These are phyloP conservation scores for Diophrys sp. DNA, from an alignment of 73 alveolate genomes.

Conservation along the genomic window DNA sequence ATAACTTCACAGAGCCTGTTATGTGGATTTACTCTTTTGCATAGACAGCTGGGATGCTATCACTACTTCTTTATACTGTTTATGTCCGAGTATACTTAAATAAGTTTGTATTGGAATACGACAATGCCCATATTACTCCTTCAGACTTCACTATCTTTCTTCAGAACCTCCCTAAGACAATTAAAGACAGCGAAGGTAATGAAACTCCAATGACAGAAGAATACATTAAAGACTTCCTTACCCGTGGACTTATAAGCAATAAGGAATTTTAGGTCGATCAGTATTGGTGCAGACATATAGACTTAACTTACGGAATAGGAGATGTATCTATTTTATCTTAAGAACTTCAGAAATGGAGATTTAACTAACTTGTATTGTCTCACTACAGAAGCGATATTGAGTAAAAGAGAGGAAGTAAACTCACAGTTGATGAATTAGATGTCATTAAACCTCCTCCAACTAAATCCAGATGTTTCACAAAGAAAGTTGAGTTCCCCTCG, in stretches of 20 bases:
- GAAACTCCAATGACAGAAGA: background rate
- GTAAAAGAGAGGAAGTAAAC: background rate
- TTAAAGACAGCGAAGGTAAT: too few species aligned
- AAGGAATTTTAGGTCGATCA: background rate
- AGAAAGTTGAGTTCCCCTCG: background rate
- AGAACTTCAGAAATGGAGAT: too few species aligned
- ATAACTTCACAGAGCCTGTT: background rate
- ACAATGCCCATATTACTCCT: background rate
- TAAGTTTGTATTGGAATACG: background rate
- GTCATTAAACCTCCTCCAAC: background rate
- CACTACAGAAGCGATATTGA: background rate
- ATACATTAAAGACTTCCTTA: background rate
- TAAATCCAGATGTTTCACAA: background rate
- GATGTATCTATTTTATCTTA: background rate
- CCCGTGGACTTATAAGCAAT: background rate
- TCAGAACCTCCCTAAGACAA: background rate
- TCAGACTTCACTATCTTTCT: background rate
- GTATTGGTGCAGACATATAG: too few species aligned
- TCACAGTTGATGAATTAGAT: background rate
- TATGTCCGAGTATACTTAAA: background rate
- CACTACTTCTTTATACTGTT: background rate
- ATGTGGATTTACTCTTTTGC: background rate
- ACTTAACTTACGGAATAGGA: background rate
- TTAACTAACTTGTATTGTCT: too few species aligned
- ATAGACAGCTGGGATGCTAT: background rate